A percentile compares a stretch with the other conserved stretches of the same genome.
phyloP scores from a whole-genome alignment of 1,284 basidiomycete species.

The Xerocomus nothofagi region DNA sequence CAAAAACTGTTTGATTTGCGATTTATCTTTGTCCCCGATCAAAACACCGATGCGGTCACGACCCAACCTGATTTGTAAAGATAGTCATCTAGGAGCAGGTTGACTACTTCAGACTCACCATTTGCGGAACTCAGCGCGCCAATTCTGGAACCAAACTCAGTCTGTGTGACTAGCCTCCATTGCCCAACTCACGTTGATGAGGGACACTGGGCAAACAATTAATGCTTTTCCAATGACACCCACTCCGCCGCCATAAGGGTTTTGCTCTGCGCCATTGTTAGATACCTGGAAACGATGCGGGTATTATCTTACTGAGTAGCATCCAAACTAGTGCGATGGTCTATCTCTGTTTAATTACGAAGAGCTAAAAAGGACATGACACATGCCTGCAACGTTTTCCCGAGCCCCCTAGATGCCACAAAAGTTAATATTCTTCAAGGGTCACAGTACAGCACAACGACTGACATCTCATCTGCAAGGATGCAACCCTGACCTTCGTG shows the following conservation, averaged over 20 bases:
- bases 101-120: conserved; percentile 52
- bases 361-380: neutral
- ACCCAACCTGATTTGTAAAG: conserved; percentile 55
- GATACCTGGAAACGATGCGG: neutral
- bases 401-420: conserved; percentile 71
- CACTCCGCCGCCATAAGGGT: conserved; percentile 65
- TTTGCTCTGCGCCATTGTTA: conserved; percentile 65
- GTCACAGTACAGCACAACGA: conserved; percentile 4
- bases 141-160: conserved; percentile 61
- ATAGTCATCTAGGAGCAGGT: neutral
- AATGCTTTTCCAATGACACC: conserved; percentile 74
- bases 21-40: conserved; percentile 78
- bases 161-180: conserved; percentile 1
- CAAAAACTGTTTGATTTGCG: conserved; percentile 70
- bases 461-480: conserved; percentile 92
- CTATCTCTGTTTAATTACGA: conserved; percentile 40
- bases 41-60: conserved; percentile 79
- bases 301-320: conserved; percentile 65
- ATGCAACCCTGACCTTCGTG: conserved; percentile 93
- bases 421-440: conserved; percentile 11
- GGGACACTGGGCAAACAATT: conserved; percentile 92
- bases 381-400: conserved; percentile 83
- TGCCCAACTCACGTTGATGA: conserved; percentile 65
- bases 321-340: conserved; percentile 90
- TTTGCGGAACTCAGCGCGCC: conserved; percentile 94